phyloP scores from a whole-genome alignment of 2,329 filamentous ascomycete species.

The Neurospora sp. region DNA sequence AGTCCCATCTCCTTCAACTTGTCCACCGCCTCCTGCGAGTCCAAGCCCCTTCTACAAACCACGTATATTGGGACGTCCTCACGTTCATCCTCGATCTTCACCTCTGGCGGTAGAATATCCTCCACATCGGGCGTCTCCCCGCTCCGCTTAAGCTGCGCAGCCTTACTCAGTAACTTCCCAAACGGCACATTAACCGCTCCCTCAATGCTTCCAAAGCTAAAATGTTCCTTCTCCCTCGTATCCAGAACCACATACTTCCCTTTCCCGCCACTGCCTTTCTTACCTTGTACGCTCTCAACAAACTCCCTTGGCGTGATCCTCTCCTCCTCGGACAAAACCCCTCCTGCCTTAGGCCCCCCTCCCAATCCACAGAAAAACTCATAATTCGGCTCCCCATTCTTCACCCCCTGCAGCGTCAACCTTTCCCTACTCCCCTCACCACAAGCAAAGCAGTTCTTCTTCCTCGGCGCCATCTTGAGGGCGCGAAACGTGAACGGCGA shows the following conservation, averaged over 20 bases:
- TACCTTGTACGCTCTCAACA: not conserved
- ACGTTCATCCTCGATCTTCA: conserved; percentile 16
- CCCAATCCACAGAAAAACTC: conserved; percentile 70
- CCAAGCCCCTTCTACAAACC: conserved; percentile 67
- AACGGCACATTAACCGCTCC: conserved; percentile 67
- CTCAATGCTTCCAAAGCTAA: conserved; percentile 65
- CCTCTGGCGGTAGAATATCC: conserved; percentile 19
- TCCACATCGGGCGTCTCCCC: conserved; percentile 2
- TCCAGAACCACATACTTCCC: conserved; percentile 58
- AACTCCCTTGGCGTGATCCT: not conserved
- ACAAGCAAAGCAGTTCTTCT: conserved; percentile 68
- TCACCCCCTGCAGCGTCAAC: conserved; percentile 54
- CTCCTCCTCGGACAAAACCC: not conserved
- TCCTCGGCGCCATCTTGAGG: conserved; percentile 61
- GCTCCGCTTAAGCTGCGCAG: conserved; percentile 13
- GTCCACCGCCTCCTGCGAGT: conserved; percentile 61
- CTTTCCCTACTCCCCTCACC: conserved; percentile 41
- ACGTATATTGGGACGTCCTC: conserved; percentile 53
- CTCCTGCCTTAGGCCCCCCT: not conserved
- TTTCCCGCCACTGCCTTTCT: not conserved
- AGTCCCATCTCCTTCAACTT: conserved; percentile 55
- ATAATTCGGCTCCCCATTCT: conserved; percentile 66
- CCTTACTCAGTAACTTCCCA: conserved; percentile 16
- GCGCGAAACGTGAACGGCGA: conserved; percentile 50
- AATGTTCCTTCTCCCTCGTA: conserved; percentile 77